A percentile compares a stretch with the other conserved stretches of the same genome.
Conservation (phyloP, 139 green algal genomes). For the Closterium sp. region DNA sequence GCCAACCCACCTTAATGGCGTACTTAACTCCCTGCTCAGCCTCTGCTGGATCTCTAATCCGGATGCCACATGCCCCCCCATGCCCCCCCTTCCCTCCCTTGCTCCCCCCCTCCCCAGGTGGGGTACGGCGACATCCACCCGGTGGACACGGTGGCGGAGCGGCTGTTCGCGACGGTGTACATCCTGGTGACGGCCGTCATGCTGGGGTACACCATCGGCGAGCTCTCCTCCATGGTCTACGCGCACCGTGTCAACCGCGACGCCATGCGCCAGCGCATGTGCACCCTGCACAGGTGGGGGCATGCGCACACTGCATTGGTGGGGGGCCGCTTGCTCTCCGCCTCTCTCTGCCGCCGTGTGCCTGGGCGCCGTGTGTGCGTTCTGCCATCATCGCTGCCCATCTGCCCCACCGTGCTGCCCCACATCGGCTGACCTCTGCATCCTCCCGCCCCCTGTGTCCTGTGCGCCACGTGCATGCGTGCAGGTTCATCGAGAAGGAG, state of each 20-base stretch:
- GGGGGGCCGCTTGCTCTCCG: not conserved
- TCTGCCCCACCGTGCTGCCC: no score
- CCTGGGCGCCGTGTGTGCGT: no score
- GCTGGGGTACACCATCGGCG: not conserved
- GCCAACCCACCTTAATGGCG: not conserved
- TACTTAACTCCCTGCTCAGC: no score
- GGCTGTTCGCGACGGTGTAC: not conserved
- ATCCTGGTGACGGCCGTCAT: not conserved
- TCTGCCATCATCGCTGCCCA: no score
- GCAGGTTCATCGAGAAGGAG: constrained; percentile 1
- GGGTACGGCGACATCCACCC: constrained; percentile 11
- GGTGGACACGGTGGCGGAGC: not conserved
- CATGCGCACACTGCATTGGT: not conserved
- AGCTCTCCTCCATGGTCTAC: not conserved
- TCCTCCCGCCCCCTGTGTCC: not conserved
- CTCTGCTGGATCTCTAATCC: no score
- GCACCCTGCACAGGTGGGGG: not conserved
- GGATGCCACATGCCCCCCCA: no score
- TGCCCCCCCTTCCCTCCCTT: no score
- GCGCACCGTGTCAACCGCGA: not conserved
- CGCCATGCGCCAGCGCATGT: not conserved
- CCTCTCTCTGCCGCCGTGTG: no score
- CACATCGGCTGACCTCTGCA: not conserved
- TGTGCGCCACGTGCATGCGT: not conserved
- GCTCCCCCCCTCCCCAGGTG: not conserved